Percentiles rank a stretch among this genome's conserved stretches.
Conservation (phyloP, 2,329 filamentous ascomycete species). For the Elsinoe australis region DNA sequence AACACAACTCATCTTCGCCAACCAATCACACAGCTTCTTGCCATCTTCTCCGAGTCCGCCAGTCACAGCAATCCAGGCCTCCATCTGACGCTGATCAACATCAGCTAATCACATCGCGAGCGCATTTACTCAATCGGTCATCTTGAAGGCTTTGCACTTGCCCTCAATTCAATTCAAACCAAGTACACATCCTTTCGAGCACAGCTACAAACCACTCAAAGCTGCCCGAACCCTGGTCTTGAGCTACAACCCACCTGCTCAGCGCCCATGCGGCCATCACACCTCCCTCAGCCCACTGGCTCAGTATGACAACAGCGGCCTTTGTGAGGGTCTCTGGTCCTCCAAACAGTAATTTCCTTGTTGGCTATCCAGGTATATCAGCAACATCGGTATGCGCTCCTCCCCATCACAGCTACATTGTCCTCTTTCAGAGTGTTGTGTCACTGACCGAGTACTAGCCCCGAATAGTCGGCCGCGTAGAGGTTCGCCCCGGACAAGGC, state of each 20-base stretch:
- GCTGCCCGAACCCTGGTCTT: no score
- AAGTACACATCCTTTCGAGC: neutral
- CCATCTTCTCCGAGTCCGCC: slow-evolving; percentile 1
- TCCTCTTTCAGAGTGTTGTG: neutral
- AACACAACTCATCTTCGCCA: neutral
- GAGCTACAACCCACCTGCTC: neutral
- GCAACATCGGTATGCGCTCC: slow-evolving; percentile 62
- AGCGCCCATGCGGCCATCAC: slow-evolving; percentile 22
- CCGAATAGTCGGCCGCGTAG: slow-evolving; percentile 94
- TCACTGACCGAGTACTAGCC: slow-evolving; percentile 50
- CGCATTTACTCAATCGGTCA: no score
- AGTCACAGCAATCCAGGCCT: slow-evolving; percentile 4
- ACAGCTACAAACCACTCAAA: no score
- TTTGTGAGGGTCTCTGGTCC: slow-evolving; percentile 95
- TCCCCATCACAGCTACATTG: neutral
- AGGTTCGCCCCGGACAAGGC: slow-evolving; percentile 80
- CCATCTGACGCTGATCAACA: slow-evolving; percentile 13
- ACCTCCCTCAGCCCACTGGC: slow-evolving; percentile 10
- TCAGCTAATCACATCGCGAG: slow-evolving; percentile 7
- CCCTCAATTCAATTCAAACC: no score
- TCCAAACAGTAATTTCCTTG: slow-evolving; percentile 92
- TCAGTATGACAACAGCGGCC: slow-evolving; percentile 45
- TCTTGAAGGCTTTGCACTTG: neutral
- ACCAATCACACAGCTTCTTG: neutral
- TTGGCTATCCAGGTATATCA: slow-evolving; percentile 96